These are phyloP conservation scores for Cenchrus purpureus DNA, from an alignment of 176 grass and related monocot species.

Conservation along the genomic window DNA sequence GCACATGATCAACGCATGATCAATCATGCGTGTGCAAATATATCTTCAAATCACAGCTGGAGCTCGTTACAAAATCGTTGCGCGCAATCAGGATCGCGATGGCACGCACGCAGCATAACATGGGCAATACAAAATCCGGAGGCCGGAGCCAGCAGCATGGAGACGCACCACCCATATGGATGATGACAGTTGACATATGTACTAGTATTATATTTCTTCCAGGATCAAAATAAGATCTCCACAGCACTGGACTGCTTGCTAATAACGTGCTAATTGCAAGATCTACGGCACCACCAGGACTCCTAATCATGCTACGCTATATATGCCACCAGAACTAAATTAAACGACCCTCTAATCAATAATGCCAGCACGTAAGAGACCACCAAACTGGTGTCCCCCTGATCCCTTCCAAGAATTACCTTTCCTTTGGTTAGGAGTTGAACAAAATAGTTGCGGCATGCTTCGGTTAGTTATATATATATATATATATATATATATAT, in stretches of 20 bases:
- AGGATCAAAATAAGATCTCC: constrained; percentile 20
- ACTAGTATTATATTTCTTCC: constrained; percentile 21
- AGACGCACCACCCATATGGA: background rate
- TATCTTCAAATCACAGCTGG: constrained; percentile 15
- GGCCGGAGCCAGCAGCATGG: background rate
- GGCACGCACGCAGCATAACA: constrained; percentile 8
- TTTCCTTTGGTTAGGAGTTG: constrained; percentile 33
- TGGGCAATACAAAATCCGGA: constrained; percentile 1
- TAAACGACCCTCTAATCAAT: background rate
- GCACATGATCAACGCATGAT: background rate
- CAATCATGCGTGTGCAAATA: background rate
- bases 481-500: background rate
- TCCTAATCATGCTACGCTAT: constrained; percentile 20
- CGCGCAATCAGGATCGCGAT: background rate
- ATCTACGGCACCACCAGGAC: background rate
- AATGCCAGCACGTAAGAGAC: constrained; percentile 31
- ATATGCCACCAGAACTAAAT: constrained; percentile 39
- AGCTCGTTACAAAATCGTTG: constrained; percentile 23
- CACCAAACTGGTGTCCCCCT: background rate
- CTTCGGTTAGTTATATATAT: constrained; percentile 29
- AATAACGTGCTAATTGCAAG: background rate
- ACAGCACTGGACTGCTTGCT: constrained; percentile 12
- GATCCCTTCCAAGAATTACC: background rate
- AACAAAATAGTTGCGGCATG: constrained; percentile 30
- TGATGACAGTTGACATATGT: constrained; percentile 14